A percentile compares a stretch with the other conserved stretches of the same genome.
Evolutionary conservation across 129 eudicot genomes (phyloP).

Genomic region (Calendula officinalis): DNA sequence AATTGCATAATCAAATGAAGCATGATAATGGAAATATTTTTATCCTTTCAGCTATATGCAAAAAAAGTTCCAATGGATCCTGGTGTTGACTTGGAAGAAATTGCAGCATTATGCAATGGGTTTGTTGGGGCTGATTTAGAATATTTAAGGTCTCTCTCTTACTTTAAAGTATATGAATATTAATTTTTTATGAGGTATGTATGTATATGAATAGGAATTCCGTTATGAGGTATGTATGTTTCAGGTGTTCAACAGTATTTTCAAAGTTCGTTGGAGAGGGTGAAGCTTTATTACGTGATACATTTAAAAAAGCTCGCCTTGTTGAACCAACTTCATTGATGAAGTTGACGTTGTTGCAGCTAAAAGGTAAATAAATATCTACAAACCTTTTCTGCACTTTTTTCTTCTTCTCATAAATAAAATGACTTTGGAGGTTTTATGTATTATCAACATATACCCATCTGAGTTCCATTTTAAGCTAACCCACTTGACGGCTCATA

Average conservation of each 20-base stretch:
- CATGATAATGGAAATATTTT: not conserved
- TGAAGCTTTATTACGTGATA: constrained; percentile 83
- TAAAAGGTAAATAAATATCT: too few relatives aligned
- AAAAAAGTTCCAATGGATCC: constrained; percentile 73
- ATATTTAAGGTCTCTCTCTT: constrained; percentile 81
- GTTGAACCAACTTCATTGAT: constrained; percentile 97
- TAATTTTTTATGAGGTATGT: constrained; percentile 16
- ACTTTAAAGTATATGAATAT: not conserved
- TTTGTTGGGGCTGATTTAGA: constrained; percentile 97
- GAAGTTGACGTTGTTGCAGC: constrained; percentile 90
- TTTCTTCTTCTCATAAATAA: too few relatives aligned
- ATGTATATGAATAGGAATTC: too few relatives aligned
- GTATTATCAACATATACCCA: too few relatives aligned
- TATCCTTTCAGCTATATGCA: constrained; percentile 78
- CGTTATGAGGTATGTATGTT: too few relatives aligned
- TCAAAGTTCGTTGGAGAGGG: constrained; percentile 99
- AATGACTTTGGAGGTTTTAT: too few relatives aligned
- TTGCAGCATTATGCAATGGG: constrained; percentile 88
- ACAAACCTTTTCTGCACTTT: too few relatives aligned
- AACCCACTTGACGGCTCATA: too few relatives aligned
- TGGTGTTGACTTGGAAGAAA: constrained; percentile 52
- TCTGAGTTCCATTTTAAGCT: too few relatives aligned
- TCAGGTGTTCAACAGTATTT: constrained; percentile 86
- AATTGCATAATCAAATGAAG: too few relatives aligned
- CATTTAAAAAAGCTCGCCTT: constrained; percentile 87